phyloP scores from a whole-genome alignment of 1,284 basidiomycete genomes.

The Malassezia arunalokei region DNA sequence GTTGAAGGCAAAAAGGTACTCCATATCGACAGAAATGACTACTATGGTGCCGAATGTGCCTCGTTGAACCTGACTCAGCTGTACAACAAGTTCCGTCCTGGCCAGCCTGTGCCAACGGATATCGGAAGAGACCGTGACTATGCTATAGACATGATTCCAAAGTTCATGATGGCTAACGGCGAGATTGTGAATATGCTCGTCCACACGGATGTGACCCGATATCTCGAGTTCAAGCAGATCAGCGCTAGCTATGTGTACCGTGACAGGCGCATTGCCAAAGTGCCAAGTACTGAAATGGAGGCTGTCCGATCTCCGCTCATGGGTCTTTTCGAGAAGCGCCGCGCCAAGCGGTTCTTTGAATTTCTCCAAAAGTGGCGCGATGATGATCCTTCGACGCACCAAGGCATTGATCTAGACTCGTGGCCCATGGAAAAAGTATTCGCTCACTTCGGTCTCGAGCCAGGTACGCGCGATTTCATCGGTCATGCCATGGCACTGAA shows the following conservation, averaged over 20 bases:
- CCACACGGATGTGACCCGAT: conserved; percentile 95
- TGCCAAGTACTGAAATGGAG: conserved; percentile 94
- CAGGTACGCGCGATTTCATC: conserved; percentile 96
- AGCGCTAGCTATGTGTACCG: conserved; percentile 95
- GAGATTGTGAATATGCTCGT: conserved; percentile 97
- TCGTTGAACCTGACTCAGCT: conserved; percentile 95
- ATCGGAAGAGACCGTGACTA: conserved; percentile 45
- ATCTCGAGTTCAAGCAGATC: conserved; percentile 99
- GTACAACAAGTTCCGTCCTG: conserved; percentile 79
- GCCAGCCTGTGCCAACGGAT: conserved; percentile 50
- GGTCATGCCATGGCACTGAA: conserved; percentile 99
- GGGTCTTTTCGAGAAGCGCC: conserved; percentile 95
- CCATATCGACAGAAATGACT: conserved; percentile 97
- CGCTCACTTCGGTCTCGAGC: conserved; percentile 90
- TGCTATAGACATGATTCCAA: conserved; percentile 44
- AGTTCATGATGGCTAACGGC: conserved; percentile 82
- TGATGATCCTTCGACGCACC: conserved; percentile 83
- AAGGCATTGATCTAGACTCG: conserved; percentile 48
- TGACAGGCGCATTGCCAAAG: conserved; percentile 92
- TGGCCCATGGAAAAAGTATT: conserved; percentile 54
- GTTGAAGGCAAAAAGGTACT: conserved; percentile 99
- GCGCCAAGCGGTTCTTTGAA: conserved; percentile 97
- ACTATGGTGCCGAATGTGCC: conserved; percentile 95
- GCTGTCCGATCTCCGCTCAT: conserved; percentile 86
- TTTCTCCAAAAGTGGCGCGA: conserved; percentile 93